These are phyloP conservation scores for Solanum lycopersicoides DNA, from an alignment of 257 asterid species.

Conservation along the genomic window DNA sequence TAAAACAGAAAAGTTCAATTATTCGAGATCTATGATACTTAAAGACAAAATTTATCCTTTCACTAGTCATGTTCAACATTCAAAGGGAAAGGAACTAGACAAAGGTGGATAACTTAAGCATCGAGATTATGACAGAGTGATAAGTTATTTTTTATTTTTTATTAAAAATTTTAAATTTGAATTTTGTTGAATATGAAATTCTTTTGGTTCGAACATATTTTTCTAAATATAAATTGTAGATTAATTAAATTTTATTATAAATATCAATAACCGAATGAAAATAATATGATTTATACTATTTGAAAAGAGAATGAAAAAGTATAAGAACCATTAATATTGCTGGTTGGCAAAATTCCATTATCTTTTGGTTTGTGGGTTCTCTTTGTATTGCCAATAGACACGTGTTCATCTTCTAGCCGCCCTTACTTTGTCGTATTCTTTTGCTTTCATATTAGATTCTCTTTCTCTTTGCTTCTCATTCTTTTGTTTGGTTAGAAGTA, in stretches of 20 bases:
- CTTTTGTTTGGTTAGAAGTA: neutral
- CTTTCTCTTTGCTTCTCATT: neutral
- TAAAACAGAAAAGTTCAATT: no score
- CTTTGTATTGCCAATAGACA: neutral
- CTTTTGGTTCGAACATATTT: accelerated
- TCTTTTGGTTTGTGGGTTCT: neutral
- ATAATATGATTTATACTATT: neutral
- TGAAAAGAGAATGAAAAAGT: neutral
- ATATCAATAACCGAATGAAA: accelerated
- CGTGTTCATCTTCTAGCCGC: neutral
- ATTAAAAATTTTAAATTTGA: accelerated
- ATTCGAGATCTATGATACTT: neutral
- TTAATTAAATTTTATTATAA: accelerated
- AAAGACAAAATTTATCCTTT: neutral
- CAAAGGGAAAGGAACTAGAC: neutral
- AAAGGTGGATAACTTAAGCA: neutral
- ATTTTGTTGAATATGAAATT: accelerated
- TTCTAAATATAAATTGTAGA: no score
- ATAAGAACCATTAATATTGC: neutral
- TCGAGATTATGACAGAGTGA: neutral
- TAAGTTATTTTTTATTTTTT: accelerated
- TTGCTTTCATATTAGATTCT: neutral
- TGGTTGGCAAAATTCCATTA: neutral
- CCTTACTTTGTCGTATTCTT: neutral
- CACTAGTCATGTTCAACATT: neutral